Percentiles rank a stretch among this genome's conserved stretches.
These are phyloP conservation scores for Phytophthora citricola DNA, from an alignment of 352 stramenopile species.

Conservation along the genomic window DNA sequence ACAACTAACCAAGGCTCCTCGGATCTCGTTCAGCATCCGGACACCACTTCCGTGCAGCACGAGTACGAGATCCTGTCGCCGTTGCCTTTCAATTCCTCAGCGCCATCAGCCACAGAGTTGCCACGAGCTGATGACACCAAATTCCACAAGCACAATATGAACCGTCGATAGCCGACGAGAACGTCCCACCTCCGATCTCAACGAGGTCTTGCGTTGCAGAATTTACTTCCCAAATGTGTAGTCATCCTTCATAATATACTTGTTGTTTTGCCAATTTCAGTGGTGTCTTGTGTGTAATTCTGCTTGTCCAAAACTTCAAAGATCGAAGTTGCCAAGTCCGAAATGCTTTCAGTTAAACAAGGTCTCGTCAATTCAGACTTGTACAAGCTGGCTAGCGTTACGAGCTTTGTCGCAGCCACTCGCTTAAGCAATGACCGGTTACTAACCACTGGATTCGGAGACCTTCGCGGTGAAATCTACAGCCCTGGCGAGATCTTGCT, in stretches of 20 bases:
- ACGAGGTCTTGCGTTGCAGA: no score
- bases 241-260: no score
- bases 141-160: not conserved
- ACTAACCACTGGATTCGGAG: conserved; percentile 3
- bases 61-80: not conserved
- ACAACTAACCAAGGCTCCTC: not conserved
- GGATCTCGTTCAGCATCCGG: no score
- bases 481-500: not conserved
- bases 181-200: not conserved
- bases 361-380: no score
- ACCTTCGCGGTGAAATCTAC: not conserved
- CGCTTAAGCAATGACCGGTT: not conserved
- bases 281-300: no score
- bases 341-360: no score
- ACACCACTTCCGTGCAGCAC: not conserved
- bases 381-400: no score
- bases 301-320: no score
- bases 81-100: conserved; percentile 1
- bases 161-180: not conserved
- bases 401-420: not conserved
- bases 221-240: no score
- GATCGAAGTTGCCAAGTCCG: no score
- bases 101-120: not conserved
- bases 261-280: no score
- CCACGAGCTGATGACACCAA: not conserved